Percentiles rank a stretch among this genome's conserved stretches.
Evolutionary conservation across 352 stramenopile genomes (phyloP).

Genomic region (Globisporangium mamillatum): DNA sequence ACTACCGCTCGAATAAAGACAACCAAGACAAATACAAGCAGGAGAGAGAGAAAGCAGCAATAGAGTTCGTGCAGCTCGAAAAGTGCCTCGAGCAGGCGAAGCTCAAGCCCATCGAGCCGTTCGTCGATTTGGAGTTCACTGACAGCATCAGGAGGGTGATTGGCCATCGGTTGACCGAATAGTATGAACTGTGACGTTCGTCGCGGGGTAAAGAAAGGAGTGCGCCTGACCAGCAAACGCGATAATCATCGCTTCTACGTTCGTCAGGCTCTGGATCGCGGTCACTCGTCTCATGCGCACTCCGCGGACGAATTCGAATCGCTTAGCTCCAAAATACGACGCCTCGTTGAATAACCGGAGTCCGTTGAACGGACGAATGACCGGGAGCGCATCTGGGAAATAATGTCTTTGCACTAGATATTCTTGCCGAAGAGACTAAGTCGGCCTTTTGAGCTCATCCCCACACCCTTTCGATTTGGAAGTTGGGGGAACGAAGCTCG

Average conservation of each 20-base stretch:
- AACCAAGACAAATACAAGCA: not conserved
- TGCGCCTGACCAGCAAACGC: slow-evolving; percentile 38
- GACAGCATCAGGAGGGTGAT: slow-evolving; percentile 17
- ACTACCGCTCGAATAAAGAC: not conserved
- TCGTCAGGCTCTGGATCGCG: slow-evolving; percentile 16
- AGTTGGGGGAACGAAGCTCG: slow-evolving; percentile 6
- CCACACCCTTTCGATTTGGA: not conserved
- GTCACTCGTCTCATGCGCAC: slow-evolving; percentile 25
- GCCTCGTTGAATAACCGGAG: slow-evolving; percentile 60
- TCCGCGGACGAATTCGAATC: slow-evolving; percentile 18
- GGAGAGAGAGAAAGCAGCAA: slow-evolving; percentile 23
- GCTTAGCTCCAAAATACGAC: slow-evolving; percentile 67
- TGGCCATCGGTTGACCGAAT: slow-evolving; percentile 3
- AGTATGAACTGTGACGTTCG: slow-evolving; percentile 7
- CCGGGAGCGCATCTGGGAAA: slow-evolving; percentile 15
- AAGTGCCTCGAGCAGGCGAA: slow-evolving; percentile 27
- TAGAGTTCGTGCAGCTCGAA: slow-evolving; percentile 28
- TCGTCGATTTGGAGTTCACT: slow-evolving; percentile 29
- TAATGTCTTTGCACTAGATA: slow-evolving; percentile 24
- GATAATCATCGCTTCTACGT: slow-evolving; percentile 22
- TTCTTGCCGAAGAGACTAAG: slow-evolving; percentile 22
- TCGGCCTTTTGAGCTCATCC: not conserved
- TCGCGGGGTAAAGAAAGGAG: slow-evolving; percentile 19
- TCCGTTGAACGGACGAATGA: slow-evolving; percentile 58
- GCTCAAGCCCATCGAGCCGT: slow-evolving; percentile 28